phyloP scores from a whole-genome alignment of 179 eudicot species.

The Beta lomatogona region DNA sequence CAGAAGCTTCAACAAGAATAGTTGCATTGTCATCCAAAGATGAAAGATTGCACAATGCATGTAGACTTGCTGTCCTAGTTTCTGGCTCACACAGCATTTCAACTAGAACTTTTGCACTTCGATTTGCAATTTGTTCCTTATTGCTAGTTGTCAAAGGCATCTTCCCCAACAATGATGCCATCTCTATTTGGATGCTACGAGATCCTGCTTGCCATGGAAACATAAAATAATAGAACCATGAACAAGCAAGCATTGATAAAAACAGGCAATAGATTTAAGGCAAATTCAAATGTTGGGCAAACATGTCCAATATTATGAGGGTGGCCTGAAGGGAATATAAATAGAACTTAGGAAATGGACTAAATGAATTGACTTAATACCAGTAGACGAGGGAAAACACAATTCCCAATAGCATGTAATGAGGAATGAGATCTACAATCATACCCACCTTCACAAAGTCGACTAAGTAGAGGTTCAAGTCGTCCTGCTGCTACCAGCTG shows the following conservation, averaged over 20 bases:
- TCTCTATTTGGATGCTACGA: conserved; percentile 40
- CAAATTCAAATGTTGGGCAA: not conserved
- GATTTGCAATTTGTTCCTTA: conserved; percentile 62
- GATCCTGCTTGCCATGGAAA: conserved; percentile 45
- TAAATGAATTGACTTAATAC: not conserved
- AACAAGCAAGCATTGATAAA: not conserved
- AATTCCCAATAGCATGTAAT: not conserved
- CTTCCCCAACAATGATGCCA: conserved; percentile 61
- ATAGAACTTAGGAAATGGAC: not conserved
- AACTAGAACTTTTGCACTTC: conserved; percentile 51
- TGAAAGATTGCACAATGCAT: conserved; percentile 57
- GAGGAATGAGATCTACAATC: not conserved
- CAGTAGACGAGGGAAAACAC: not conserved
- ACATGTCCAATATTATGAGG: not conserved
- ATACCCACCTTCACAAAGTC: conserved; percentile 56
- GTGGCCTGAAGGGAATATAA: not conserved
- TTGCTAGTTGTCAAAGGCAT: conserved; percentile 59
- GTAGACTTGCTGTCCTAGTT: conserved; percentile 52
- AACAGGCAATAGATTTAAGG: not conserved
- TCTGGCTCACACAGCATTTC: conserved; percentile 50
- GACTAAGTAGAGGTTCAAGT: conserved; percentile 57
- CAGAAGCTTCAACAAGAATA: conserved; percentile 56
- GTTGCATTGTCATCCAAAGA: conserved; percentile 62
- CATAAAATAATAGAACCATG: not conserved
- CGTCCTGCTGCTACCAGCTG: conserved; percentile 67